These are phyloP conservation scores for Amphichorda felina DNA, from an alignment of 2,329 filamentous ascomycete species.

Conservation along the genomic window DNA sequence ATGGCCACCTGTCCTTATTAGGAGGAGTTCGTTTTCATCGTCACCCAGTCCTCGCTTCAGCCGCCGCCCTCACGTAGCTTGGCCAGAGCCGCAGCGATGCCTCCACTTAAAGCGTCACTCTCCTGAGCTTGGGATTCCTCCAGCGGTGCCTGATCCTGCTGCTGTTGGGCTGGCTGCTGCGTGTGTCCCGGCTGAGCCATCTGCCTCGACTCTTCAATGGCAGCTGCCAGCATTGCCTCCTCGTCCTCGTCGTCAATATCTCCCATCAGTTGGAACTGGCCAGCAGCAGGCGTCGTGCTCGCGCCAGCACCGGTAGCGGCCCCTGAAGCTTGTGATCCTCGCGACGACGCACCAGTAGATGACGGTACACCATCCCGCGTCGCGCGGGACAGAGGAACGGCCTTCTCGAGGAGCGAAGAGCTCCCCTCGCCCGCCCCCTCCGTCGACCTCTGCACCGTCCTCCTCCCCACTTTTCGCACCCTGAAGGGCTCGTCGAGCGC, in stretches of 20 bases:
- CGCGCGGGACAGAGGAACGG: conserved; percentile 22
- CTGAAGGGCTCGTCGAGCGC: conserved; percentile 80
- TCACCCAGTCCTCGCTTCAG: neutral
- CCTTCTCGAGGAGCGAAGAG: conserved; percentile 15
- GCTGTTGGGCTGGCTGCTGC: neutral
- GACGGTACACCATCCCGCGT: conserved; percentile 1
- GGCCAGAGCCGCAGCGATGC: conserved; percentile 49
- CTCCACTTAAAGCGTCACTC: conserved; percentile 34
- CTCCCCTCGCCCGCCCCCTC: conserved; percentile 6
- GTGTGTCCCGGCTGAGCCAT: conserved; percentile 9
- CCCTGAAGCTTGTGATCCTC: conserved; percentile 7
- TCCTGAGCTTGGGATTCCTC: neutral
- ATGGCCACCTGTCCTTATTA: no score
- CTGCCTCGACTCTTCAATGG: conserved; percentile 32
- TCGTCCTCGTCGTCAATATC: conserved; percentile 27
- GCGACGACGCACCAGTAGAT: conserved; percentile 8
- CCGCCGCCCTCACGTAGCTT: conserved; percentile 34
- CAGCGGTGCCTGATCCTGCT: neutral
- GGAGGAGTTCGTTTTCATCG: neutral
- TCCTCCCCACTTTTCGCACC: conserved; percentile 56
- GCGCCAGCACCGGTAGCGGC: conserved; percentile 4
- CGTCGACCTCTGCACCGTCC: conserved; percentile 12
- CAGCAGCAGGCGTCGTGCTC: conserved; percentile 3
- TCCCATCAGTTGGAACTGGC: conserved; percentile 19
- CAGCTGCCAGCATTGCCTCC: conserved; percentile 35